Percentiles rank a stretch among this genome's conserved stretches.
These are phyloP conservation scores for Purpureocillium takamizusanense DNA, from an alignment of 2,329 filamentous ascomycete genomes.

Conservation along the genomic window DNA sequence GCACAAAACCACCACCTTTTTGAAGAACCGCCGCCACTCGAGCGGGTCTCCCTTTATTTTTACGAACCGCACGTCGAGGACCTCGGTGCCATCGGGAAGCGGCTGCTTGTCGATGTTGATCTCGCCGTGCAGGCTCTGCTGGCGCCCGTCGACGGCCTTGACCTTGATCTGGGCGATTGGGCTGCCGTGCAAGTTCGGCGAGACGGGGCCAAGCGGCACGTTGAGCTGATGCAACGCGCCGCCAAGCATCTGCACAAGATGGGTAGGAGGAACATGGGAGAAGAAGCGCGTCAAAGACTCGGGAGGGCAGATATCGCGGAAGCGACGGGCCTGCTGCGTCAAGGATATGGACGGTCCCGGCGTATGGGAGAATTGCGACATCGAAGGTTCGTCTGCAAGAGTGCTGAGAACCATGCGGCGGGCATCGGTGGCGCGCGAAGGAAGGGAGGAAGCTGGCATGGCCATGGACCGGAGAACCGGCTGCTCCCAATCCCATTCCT, in stretches of 20 bases:
- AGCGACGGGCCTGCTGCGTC: slow-evolving; percentile 81
- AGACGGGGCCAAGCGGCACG: slow-evolving; percentile 55
- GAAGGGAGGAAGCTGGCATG: slow-evolving; percentile 25
- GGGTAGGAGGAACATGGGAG: slow-evolving; percentile 64
- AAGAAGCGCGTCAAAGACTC: slow-evolving; percentile 89
- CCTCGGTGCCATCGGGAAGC: slow-evolving; percentile 46
- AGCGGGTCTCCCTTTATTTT: slow-evolving; percentile 94
- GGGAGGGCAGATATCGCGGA: slow-evolving; percentile 83
- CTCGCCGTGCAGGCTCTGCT: slow-evolving; percentile 66
- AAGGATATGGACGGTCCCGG: slow-evolving; percentile 73
- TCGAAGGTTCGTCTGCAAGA: slow-evolving; percentile 77
- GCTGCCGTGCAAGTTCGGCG: slow-evolving; percentile 40
- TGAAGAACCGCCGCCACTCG: slow-evolving; percentile 96
- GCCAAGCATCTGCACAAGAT: slow-evolving; percentile 71
- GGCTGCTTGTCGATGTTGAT: slow-evolving; percentile 61
- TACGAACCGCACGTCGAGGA: slow-evolving; percentile 81
- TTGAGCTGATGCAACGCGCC: slow-evolving; percentile 80
- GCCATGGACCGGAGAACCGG: slow-evolving; percentile 50
- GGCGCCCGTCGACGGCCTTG: slow-evolving; percentile 62
- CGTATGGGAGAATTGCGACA: slow-evolving; percentile 73
- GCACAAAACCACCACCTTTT: slow-evolving; percentile 82
- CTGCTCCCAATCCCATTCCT: slow-evolving; percentile 81
- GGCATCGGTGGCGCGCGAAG: slow-evolving; percentile 21
- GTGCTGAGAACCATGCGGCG: slow-evolving; percentile 44
- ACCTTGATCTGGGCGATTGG: slow-evolving; percentile 60